A percentile compares a stretch with the other conserved stretches of the same genome.
phyloP scores from a whole-genome alignment of 2,329 filamentous ascomycete species.

The Drechslerella dactyloides region DNA sequence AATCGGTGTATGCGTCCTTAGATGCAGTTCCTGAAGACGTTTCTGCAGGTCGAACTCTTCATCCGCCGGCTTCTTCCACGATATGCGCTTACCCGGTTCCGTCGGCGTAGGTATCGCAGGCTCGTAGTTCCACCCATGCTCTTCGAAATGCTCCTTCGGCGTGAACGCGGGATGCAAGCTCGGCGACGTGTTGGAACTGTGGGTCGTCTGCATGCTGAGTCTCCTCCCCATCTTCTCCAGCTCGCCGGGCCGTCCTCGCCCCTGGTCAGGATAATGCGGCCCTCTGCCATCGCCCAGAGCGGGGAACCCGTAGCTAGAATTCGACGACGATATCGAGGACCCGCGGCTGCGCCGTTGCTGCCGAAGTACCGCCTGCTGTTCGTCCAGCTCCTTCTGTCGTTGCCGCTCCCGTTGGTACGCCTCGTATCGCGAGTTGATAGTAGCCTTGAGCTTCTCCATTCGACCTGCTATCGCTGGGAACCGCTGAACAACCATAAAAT shows the following conservation, averaged over 20 bases:
- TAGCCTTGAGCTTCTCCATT: conserved; percentile 79
- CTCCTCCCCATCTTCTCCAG: conserved; percentile 46
- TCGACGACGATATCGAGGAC: conserved; percentile 47
- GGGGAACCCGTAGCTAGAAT: conserved; percentile 27
- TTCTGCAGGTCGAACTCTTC: conserved; percentile 50
- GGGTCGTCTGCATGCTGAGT: conserved; percentile 43
- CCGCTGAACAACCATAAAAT: conserved; percentile 14
- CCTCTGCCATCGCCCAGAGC: conserved; percentile 27
- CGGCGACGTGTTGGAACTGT: conserved; percentile 44
- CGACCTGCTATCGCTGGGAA: conserved; percentile 41
- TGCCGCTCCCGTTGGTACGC: conserved; percentile 46
- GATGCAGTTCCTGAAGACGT: conserved; percentile 44
- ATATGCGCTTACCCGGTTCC: conserved; percentile 35
- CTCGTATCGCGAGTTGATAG: conserved; percentile 65
- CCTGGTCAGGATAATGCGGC: conserved; percentile 38
- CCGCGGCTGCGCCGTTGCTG: conserved; percentile 63
- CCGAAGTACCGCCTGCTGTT: conserved; percentile 67
- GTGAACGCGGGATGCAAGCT: conserved; percentile 45
- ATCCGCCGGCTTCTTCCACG: conserved; percentile 42
- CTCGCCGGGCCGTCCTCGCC: conserved; percentile 38
- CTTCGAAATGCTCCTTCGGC: conserved; percentile 42
- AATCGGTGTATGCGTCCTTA: conserved; percentile 36
- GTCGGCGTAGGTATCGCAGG: conserved; percentile 47
- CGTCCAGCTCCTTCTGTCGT: conserved; percentile 35
- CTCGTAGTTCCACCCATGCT: conserved; percentile 45